Conservation (phyloP, 2,329 filamentous ascomycete species). For the Fusarium sp. region DNA sequence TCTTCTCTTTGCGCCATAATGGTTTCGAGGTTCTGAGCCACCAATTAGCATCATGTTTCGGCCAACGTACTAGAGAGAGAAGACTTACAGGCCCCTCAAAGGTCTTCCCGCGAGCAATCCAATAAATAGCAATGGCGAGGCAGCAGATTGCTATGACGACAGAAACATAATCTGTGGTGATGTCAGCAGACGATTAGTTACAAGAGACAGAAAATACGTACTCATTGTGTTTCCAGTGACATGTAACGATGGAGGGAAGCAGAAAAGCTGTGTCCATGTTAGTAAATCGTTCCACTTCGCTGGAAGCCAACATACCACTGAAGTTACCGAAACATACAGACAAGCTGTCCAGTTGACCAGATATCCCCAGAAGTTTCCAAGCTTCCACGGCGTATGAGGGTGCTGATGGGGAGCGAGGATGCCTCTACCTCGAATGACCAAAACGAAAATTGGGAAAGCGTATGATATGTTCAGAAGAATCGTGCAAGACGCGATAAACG, state of each 20-base stretch:
- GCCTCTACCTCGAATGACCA: neutral
- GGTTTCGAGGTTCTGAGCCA: neutral
- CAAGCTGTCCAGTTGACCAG: neutral
- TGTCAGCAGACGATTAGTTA: neutral
- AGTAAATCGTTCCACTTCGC: accelerated
- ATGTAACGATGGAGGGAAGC: neutral
- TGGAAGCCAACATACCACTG: neutral
- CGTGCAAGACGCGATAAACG: neutral
- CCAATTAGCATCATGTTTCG: neutral
- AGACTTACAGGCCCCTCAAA: neutral
- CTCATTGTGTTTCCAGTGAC: neutral
- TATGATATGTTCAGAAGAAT: neutral
- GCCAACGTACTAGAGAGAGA: too few species aligned
- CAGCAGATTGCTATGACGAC: neutral
- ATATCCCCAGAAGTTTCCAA: neutral
- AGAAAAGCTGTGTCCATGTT: neutral
- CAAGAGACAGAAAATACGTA: neutral
- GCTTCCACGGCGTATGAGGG: neutral
- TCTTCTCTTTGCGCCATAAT: neutral
- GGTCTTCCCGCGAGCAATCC: neutral
- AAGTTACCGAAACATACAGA: neutral
- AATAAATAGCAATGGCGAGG: neutral
- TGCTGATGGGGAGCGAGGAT: neutral
- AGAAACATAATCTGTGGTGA: neutral
- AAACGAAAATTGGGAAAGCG: neutral